Evolutionary conservation across 2,329 filamentous ascomycete genomes (phyloP).

Genomic region (Penicillium concentricum): DNA sequence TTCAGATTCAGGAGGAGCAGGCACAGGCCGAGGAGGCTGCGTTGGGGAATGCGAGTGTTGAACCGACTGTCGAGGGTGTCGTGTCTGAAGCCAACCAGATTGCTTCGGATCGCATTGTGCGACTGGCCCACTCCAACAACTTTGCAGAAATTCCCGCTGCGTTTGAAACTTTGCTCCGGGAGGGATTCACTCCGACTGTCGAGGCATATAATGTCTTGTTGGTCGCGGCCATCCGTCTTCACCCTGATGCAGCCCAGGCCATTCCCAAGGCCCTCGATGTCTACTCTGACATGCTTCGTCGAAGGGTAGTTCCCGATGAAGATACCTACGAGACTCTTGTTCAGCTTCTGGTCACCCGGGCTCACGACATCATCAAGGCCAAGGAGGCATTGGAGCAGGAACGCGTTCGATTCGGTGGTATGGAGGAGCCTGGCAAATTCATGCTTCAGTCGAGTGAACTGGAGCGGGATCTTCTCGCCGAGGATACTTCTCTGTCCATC

Average conservation of each 20-base stretch:
- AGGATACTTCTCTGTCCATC: slow-evolving; percentile 82
- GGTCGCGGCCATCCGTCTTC: slow-evolving; percentile 78
- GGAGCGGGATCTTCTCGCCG: slow-evolving; percentile 79
- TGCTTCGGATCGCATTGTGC: slow-evolving; percentile 76
- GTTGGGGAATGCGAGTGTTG: slow-evolving; percentile 30
- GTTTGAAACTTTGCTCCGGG: slow-evolving; percentile 85
- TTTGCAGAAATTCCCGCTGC: slow-evolving; percentile 86
- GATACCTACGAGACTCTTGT: slow-evolving; percentile 88
- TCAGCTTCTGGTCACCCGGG: slow-evolving; percentile 74
- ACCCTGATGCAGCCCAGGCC: slow-evolving; percentile 74
- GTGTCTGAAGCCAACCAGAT: slow-evolving; percentile 61
- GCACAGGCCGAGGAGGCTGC: slow-evolving; percentile 43
- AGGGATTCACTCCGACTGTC: slow-evolving; percentile 76
- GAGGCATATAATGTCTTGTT: slow-evolving; percentile 91
- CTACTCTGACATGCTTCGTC: slow-evolving; percentile 92
- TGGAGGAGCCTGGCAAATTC: slow-evolving; percentile 80
- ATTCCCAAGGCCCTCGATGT: slow-evolving; percentile 91
- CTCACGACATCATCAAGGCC: slow-evolving; percentile 71
- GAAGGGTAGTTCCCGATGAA: slow-evolving; percentile 76
- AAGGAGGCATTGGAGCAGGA: slow-evolving; percentile 77
- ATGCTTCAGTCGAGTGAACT: slow-evolving; percentile 86
- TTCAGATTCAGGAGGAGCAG: slow-evolving; percentile 59
- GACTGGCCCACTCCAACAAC: slow-evolving; percentile 68
- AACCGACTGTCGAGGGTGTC: slow-evolving; percentile 34
- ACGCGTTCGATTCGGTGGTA: slow-evolving; percentile 77